Conservation (phyloP, 2,329 filamentous ascomycete species). For the Paecilomyces fulvus region DNA sequence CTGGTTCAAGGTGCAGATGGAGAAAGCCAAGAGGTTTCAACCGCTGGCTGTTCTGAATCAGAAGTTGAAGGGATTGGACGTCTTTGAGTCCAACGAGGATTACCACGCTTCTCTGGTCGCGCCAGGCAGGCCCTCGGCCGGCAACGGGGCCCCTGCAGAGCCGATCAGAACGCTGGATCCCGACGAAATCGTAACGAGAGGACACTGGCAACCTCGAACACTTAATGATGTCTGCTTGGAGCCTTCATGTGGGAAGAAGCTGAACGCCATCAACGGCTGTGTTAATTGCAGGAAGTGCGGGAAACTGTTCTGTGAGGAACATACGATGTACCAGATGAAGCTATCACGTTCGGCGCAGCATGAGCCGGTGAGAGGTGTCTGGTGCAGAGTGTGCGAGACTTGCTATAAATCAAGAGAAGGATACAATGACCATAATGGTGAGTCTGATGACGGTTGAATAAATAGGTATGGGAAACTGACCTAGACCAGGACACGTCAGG, state of each 20-base stretch:
- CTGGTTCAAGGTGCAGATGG: conserved; percentile 92
- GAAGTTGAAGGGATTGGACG: conserved; percentile 83
- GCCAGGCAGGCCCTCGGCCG: conserved; percentile 23
- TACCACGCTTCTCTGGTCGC: conserved; percentile 33
- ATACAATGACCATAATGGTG: conserved; percentile 77
- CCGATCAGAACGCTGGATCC: conserved; percentile 53
- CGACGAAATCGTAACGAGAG: conserved; percentile 78
- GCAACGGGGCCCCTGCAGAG: conserved; percentile 20
- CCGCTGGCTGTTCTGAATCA: conserved; percentile 86
- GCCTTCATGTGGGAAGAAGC: conserved; percentile 69
- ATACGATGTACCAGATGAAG: conserved; percentile 99
- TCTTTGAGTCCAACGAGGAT: conserved; percentile 86
- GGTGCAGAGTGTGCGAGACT: conserved; percentile 97
- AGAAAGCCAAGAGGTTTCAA: conserved; percentile 88
- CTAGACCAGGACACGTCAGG: conserved; percentile 25
- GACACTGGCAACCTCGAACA: conserved; percentile 78
- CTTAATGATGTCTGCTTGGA: conserved; percentile 77
- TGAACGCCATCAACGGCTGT: conserved; percentile 71
- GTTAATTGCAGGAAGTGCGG: conserved; percentile 94
- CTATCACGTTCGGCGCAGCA: conserved; percentile 80
- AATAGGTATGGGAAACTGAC: neutral
- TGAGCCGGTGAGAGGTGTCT: conserved; percentile 81
- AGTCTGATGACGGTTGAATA: neutral
- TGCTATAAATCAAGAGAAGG: conserved; percentile 95
- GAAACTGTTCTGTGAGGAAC: conserved; percentile 87